Evolutionary conservation across 1,284 basidiomycete species (phyloP).

Genomic region (Ustilago esculenta): DNA sequence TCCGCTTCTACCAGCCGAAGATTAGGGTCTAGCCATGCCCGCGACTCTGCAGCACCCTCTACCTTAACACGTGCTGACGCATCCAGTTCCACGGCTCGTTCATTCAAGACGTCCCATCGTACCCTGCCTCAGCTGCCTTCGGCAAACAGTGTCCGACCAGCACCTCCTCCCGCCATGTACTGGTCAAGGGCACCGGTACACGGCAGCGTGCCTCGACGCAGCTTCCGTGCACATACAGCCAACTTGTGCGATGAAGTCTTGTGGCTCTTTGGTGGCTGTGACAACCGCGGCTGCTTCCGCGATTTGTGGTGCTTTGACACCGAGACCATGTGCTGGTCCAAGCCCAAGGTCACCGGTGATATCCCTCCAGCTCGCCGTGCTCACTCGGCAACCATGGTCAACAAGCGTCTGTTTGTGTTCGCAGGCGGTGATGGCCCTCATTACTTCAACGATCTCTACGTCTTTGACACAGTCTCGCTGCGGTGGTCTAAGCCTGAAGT

Average conservation of each 20-base stretch:
- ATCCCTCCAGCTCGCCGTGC: constrained; percentile 76
- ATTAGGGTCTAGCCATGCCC: constrained; percentile 11
- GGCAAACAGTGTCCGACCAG: constrained; percentile 42
- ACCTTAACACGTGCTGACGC: constrained; percentile 15
- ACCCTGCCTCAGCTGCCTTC: constrained; percentile 51
- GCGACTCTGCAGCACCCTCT: constrained; percentile 12
- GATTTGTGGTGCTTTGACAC: constrained; percentile 88
- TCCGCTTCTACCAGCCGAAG: constrained; percentile 7
- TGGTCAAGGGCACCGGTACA: constrained; percentile 85
- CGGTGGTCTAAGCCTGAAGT: constrained; percentile 52
- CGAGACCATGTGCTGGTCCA: constrained; percentile 88
- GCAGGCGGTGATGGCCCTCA: constrained; percentile 83
- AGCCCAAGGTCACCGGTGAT: constrained; percentile 48
- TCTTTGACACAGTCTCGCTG: constrained; percentile 76
- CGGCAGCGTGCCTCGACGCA: constrained; percentile 77
- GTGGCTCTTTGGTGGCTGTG: constrained; percentile 90
- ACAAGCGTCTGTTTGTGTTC: constrained; percentile 79
- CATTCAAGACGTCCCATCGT: constrained; percentile 32
- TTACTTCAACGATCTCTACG: constrained; percentile 75
- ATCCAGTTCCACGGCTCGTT: constrained; percentile 4
- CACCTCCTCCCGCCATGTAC: constrained; percentile 74
- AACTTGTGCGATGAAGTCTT: constrained; percentile 82
- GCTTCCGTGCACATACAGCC: constrained; percentile 83
- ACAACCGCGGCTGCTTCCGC: constrained; percentile 78
- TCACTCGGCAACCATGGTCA: constrained; percentile 86